Evolutionary conservation across 1,284 basidiomycete genomes (phyloP).

Genomic region (Pholiota adiposa): DNA sequence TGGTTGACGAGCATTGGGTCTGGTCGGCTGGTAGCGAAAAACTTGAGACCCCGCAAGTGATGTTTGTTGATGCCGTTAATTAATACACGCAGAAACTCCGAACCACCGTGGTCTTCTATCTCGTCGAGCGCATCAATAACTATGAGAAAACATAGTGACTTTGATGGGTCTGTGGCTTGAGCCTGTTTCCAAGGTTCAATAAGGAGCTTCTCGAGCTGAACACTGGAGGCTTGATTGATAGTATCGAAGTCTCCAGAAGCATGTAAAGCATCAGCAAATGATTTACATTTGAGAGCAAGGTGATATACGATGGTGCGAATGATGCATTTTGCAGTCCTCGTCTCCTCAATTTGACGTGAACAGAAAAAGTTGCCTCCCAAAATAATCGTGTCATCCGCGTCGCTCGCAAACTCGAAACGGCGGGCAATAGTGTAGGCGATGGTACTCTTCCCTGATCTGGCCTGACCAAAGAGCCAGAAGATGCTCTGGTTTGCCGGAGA

Average conservation of each 20-base stretch:
- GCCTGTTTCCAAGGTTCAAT: constrained; percentile 19
- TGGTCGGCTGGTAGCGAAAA: constrained; percentile 11
- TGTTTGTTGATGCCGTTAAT: constrained; percentile 13
- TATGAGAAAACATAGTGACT: constrained; percentile 15
- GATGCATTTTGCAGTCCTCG: constrained; percentile 2
- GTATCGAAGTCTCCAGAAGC: constrained; percentile 6
- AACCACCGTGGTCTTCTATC: constrained; percentile 14
- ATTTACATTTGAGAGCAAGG: constrained; percentile 16
- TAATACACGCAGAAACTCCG: constrained; percentile 16
- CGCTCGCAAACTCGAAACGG: too few relatives aligned
- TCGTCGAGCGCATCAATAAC: constrained; percentile 28
- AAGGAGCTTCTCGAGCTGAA: constrained; percentile 19
- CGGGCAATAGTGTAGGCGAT: background rate
- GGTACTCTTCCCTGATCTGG: too few relatives aligned
- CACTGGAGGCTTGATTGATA: background rate
- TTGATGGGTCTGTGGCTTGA: background rate
- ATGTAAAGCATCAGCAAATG: constrained; percentile 16
- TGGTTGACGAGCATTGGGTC: constrained; percentile 17
- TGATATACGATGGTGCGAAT: constrained; percentile 23
- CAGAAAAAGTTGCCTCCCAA: too few relatives aligned
- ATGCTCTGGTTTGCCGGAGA: too few relatives aligned
- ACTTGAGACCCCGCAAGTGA: constrained; percentile 17
- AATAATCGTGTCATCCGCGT: too few relatives aligned
- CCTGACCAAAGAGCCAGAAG: too few relatives aligned
- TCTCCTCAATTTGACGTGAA: background rate